A percentile compares a stretch with the other conserved stretches of the same genome.
phyloP scores from a whole-genome alignment of 805 yeast genomes.

The Debaryomyces castellii region DNA sequence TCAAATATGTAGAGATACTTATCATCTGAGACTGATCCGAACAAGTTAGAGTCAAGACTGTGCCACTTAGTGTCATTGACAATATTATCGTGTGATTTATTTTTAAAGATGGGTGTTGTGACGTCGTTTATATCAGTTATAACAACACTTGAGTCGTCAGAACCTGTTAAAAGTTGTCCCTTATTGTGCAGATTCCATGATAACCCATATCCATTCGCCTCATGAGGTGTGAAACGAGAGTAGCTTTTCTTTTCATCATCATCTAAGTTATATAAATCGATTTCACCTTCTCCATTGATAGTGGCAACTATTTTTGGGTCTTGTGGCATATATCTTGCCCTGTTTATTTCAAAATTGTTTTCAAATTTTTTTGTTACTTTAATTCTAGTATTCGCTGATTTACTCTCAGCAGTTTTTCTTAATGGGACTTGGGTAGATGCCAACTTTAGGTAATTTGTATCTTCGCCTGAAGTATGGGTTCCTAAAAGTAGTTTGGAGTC shows the following conservation, averaged over 20 bases:
- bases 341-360: constrained; percentile 65
- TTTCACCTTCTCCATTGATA: constrained; percentile 65
- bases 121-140: constrained; percentile 50
- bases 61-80: constrained; percentile 83
- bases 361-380: constrained; percentile 60
- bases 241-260: constrained; percentile 23
- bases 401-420: constrained; percentile 11
- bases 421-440: constrained; percentile 60
- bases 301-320: constrained; percentile 56
- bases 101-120: constrained; percentile 11
- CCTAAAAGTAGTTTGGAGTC: constrained; percentile 61
- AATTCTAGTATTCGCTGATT: constrained; percentile 51
- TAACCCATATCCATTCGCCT: constrained; percentile 72
- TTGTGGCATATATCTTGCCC: constrained; percentile 72
- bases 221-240: constrained; percentile 48
- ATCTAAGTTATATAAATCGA: constrained; percentile 50
- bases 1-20: constrained; percentile 55
- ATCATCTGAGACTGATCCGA: constrained; percentile 80
- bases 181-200: constrained; percentile 55
- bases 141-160: constrained; percentile 67
- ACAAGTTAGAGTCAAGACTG: constrained; percentile 43
- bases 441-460: constrained; percentile 61
- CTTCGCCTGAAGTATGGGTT: constrained; percentile 74
- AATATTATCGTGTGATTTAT: constrained; percentile 48
- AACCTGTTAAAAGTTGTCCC: constrained; percentile 56